Evolutionary conservation across 257 asterid genomes (phyloP).

Genomic region (Solanum neorickii): DNA sequence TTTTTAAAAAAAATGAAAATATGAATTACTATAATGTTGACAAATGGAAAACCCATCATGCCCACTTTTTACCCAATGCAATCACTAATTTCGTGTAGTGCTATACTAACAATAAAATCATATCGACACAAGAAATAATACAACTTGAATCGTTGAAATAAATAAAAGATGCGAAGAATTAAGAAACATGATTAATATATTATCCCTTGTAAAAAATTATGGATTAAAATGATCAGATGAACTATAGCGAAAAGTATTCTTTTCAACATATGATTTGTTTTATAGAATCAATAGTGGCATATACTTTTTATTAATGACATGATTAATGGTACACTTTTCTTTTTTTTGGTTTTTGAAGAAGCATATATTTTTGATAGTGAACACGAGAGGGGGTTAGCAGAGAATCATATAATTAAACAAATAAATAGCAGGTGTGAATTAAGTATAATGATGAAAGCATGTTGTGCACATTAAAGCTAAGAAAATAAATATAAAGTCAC

Average conservation of each 20-base stretch:
- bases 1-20: too few relatives aligned
- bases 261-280: background rate
- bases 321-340: background rate
- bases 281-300: background rate
- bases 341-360: background rate
- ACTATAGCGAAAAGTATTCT: background rate
- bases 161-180: too few relatives aligned
- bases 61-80: background rate
- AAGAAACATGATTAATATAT: background rate
- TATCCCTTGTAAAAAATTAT: too few relatives aligned
- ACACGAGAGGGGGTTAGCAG: background rate
- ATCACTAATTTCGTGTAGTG: background rate
- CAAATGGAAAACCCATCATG: background rate
- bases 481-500: background rate
- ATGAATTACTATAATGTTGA: background rate
- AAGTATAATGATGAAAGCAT: background rate
- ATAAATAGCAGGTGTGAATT: background rate
- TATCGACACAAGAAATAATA: background rate
- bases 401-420: background rate
- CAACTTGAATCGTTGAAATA: background rate
- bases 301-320: background rate
- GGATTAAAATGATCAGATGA: background rate
- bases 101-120: background rate
- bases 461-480: background rate
- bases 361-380: background rate